Evolutionary conservation across 2,329 filamentous ascomycete species (phyloP).

Genomic region (Didymella exigua): DNA sequence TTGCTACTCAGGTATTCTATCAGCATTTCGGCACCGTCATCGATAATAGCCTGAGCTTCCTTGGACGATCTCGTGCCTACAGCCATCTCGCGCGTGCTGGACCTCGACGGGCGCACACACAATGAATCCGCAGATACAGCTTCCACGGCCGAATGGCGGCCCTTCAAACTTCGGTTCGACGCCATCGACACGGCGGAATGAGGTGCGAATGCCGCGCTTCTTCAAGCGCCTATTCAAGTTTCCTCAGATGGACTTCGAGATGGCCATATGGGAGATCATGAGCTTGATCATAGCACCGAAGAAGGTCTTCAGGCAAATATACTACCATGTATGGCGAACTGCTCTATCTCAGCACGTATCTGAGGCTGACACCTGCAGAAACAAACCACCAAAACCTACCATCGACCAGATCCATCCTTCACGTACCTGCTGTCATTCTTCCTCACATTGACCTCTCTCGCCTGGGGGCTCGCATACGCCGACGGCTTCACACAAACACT

Average conservation of each 20-base stretch:
- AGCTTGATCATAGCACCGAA: constrained; percentile 70
- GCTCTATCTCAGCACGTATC: background rate
- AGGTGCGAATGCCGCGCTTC: constrained; percentile 68
- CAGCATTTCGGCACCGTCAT: no score
- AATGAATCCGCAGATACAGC: constrained; percentile 66
- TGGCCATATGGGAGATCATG: constrained; percentile 75
- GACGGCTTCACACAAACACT: constrained; percentile 51
- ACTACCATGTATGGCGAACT: constrained; percentile 64
- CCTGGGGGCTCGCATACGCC: constrained; percentile 65
- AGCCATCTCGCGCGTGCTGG: constrained; percentile 12
- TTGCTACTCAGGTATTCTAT: no score
- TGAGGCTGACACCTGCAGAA: constrained; percentile 51
- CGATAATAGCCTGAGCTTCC: background rate
- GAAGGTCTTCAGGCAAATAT: constrained; percentile 73
- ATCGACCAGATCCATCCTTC: constrained; percentile 71
- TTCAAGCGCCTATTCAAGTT: constrained; percentile 74
- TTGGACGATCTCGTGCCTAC: background rate
- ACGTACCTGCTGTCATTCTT: constrained; percentile 73
- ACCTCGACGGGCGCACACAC: constrained; percentile 10
- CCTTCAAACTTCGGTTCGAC: constrained; percentile 60
- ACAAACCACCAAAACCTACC: constrained; percentile 70
- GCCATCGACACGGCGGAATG: constrained; percentile 54
- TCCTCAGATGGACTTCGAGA: constrained; percentile 76
- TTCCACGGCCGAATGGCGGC: constrained; percentile 63
- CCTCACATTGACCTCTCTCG: constrained; percentile 57